Percentiles rank a stretch among this genome's conserved stretches.
Conservation (phyloP, 805 yeast genomes). For the Saccharomycopsis amapae region DNA sequence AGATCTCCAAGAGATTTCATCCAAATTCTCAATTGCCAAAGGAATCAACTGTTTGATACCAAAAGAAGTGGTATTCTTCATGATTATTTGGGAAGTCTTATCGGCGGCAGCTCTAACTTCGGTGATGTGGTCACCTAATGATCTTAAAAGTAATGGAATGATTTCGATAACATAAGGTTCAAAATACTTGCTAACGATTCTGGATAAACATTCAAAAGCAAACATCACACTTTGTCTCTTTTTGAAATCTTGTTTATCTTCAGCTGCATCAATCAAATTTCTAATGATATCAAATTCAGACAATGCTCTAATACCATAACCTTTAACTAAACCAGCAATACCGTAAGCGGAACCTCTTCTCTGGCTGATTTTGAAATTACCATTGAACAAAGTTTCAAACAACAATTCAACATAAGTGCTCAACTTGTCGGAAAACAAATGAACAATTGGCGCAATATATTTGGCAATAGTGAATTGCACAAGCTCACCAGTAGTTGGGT, state of each 20-base stretch:
- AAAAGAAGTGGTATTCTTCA: slow-evolving; percentile 85
- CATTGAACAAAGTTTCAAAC: slow-evolving; percentile 52
- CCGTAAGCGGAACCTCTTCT: slow-evolving; percentile 96
- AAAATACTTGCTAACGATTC: slow-evolving; percentile 63
- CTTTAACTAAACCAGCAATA: slow-evolving; percentile 86
- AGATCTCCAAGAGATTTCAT: slow-evolving; percentile 90
- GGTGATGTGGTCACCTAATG: slow-evolving; percentile 75
- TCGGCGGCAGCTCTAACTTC: slow-evolving; percentile 90
- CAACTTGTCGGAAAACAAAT: slow-evolving; percentile 43
- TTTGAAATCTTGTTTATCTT: slow-evolving; percentile 67
- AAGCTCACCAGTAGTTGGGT: slow-evolving; percentile 75
- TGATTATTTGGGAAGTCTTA: slow-evolving; percentile 76
- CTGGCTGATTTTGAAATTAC: slow-evolving; percentile 37
- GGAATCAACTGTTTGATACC: slow-evolving; percentile 93
- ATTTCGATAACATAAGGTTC: slow-evolving; percentile 93
- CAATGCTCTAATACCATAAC: slow-evolving; percentile 75
- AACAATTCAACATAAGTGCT: slow-evolving; percentile 50
- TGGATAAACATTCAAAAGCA: slow-evolving; percentile 79
- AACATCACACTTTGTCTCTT: slow-evolving; percentile 84
- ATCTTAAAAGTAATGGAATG: slow-evolving; percentile 70
- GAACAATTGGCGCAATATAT: slow-evolving; percentile 78
- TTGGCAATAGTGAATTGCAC: slow-evolving; percentile 85
- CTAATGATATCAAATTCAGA: slow-evolving; percentile 73
- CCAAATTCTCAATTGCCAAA: slow-evolving; percentile 75
- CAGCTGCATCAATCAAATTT: slow-evolving; percentile 71